These are phyloP conservation scores for Epichloe aotearoae DNA, from an alignment of 2,329 filamentous ascomycete species.

Conservation along the genomic window DNA sequence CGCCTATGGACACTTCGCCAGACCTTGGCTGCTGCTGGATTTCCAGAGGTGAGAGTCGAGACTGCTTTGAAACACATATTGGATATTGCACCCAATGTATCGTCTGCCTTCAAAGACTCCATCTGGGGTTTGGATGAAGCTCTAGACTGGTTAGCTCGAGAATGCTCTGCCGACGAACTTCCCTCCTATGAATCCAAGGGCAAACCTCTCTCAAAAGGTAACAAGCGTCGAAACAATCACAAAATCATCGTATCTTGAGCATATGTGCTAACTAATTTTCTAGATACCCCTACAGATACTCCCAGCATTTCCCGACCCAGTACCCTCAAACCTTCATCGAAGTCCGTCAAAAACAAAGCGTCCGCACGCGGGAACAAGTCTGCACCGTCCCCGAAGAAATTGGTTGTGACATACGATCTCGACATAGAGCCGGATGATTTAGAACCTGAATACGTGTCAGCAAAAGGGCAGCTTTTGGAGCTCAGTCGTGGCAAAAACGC, in stretches of 20 bases:
- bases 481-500: constrained; percentile 19
- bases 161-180: constrained; percentile 55
- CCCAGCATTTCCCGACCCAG: constrained; percentile 35
- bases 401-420: constrained; percentile 43
- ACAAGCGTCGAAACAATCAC: neutral
- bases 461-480: constrained; percentile 55
- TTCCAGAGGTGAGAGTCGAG: constrained; percentile 49
- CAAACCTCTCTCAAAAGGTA: constrained; percentile 26
- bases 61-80: constrained; percentile 53
- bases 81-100: constrained; percentile 50
- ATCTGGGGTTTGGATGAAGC: constrained; percentile 82
- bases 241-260: neutral
- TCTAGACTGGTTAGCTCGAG: constrained; percentile 78
- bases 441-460: constrained; percentile 61
- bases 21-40: constrained; percentile 54
- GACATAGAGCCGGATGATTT: constrained; percentile 66
- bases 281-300: constrained; percentile 37
- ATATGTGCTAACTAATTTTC: constrained; percentile 5
- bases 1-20: constrained; percentile 77
- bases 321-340: constrained; percentile 28
- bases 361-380: constrained; percentile 9
- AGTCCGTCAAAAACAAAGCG: constrained; percentile 21
- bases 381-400: constrained; percentile 23
- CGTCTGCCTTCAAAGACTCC: constrained; percentile 43
- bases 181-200: constrained; percentile 49